Percentiles rank a stretch among this genome's conserved stretches.
phyloP scores from a whole-genome alignment of 495 filamentous ascomycete genomes.

The Xylaria scruposa region DNA sequence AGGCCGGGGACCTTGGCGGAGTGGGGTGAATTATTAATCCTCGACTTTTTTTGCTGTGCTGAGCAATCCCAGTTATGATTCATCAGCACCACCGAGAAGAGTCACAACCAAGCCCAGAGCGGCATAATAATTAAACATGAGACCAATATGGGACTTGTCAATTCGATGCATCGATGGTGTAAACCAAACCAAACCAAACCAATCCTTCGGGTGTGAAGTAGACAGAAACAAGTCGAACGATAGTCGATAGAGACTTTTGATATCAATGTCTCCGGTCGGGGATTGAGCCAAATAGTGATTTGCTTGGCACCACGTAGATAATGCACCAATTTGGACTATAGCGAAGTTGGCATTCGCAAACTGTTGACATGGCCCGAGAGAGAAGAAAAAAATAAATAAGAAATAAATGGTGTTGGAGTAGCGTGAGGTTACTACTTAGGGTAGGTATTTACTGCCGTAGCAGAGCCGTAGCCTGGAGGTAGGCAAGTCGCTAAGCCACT shows the following conservation, averaged over 20 bases:
- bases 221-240: constrained; percentile 1
- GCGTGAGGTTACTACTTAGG: not conserved
- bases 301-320: constrained; percentile 14
- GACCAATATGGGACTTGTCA: not conserved
- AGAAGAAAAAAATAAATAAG: not conserved
- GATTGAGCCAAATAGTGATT: not conserved
- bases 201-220: not conserved
- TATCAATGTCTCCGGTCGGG: constrained; percentile 7
- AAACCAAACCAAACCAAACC: not conserved
- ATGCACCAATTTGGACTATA: not conserved
- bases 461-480: not conserved
- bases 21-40: constrained; percentile 29
- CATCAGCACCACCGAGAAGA: constrained; percentile 26
- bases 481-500: constrained; percentile 23
- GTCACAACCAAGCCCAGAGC: constrained; percentile 21
- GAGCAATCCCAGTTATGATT: constrained; percentile 30
- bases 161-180: constrained; percentile 7
- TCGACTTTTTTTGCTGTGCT: constrained; percentile 12
- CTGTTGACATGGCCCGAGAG: constrained; percentile 18
- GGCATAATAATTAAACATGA: constrained; percentile 24
- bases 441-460: not conserved
- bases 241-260: not conserved
- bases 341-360: constrained; percentile 14
- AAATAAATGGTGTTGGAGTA: constrained; percentile 7
- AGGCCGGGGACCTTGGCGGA: not conserved